Percentiles rank a stretch among this genome's conserved stretches.
Conservation (phyloP, 805 yeast genomes). For the Priceomyces castillae region DNA sequence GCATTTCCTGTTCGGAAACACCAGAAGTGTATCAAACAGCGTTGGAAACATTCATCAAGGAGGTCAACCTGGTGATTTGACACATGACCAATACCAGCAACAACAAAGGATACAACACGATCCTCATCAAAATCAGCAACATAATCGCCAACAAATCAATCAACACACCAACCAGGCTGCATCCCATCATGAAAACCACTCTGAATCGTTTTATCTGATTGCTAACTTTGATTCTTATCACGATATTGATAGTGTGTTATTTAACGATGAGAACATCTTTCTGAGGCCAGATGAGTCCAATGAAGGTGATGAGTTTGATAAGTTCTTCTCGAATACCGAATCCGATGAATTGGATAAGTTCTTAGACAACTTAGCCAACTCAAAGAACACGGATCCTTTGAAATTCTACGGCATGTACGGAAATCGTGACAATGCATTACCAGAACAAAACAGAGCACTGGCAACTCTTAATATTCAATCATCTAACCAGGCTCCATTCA, state of each 20-base stretch:
- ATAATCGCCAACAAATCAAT: neutral
- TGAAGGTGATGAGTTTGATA: constrained; percentile 27
- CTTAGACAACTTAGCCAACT: constrained; percentile 38
- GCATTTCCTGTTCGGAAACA: constrained; percentile 2
- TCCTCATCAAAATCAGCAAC: neutral
- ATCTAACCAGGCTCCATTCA: neutral
- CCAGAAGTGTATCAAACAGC: neutral
- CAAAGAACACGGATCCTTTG: constrained; percentile 25
- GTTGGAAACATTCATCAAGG: neutral
- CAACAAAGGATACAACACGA: neutral
- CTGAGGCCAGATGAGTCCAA: constrained; percentile 7
- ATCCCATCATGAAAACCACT: neutral
- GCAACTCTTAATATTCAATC: neutral
- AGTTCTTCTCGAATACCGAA: constrained; percentile 36
- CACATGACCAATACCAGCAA: neutral
- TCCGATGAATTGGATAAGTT: constrained; percentile 39
- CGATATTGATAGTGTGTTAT: neutral
- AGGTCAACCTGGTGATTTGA: neutral
- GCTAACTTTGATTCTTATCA: neutral
- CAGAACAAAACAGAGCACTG: constrained; percentile 4
- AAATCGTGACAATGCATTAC: constrained; percentile 3
- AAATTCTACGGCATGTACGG: constrained; percentile 26
- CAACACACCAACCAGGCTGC: neutral
- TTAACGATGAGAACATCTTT: neutral
- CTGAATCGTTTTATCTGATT: neutral